These are phyloP conservation scores for Suillus hirtellus DNA, from an alignment of 768 basidiomycete species.

Conservation along the genomic window DNA sequence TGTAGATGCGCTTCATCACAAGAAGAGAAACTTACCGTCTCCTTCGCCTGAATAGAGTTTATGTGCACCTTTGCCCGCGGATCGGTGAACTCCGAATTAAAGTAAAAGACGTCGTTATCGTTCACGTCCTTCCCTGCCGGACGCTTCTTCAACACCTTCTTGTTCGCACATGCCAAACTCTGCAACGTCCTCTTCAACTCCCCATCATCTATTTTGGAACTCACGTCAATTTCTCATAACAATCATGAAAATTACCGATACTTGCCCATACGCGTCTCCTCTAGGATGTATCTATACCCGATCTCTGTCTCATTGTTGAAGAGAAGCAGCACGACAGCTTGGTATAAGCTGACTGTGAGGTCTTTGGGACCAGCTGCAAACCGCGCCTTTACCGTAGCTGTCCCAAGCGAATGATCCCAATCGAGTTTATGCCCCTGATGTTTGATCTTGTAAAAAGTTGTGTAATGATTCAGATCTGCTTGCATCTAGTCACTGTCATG, in stretches of 20 bases:
- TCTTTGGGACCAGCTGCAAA: constrained; percentile 80
- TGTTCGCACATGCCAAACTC: constrained; percentile 88
- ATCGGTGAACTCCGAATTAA: constrained; percentile 83
- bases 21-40: constrained; percentile 61
- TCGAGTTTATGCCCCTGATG: constrained; percentile 76
- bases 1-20: background rate
- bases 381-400: constrained; percentile 68
- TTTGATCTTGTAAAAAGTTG: constrained; percentile 71
- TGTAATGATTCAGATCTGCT: constrained; percentile 60
- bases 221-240: background rate
- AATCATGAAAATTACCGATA: background rate
- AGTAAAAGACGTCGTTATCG: constrained; percentile 78
- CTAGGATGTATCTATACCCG: constrained; percentile 65
- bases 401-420: constrained; percentile 88
- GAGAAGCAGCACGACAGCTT: constrained; percentile 80
- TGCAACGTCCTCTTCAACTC: constrained; percentile 87
- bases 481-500: constrained; percentile 58
- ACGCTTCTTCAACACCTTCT: constrained; percentile 81
- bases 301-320: constrained; percentile 75
- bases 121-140: constrained; percentile 79
- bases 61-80: constrained; percentile 81
- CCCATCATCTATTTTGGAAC: constrained; percentile 50
- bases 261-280: constrained; percentile 73
- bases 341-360: constrained; percentile 87
- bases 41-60: constrained; percentile 93